Evolutionary conservation across 106 monocot genomes (phyloP).

Genomic region (Acanthochlamys bracteata): DNA sequence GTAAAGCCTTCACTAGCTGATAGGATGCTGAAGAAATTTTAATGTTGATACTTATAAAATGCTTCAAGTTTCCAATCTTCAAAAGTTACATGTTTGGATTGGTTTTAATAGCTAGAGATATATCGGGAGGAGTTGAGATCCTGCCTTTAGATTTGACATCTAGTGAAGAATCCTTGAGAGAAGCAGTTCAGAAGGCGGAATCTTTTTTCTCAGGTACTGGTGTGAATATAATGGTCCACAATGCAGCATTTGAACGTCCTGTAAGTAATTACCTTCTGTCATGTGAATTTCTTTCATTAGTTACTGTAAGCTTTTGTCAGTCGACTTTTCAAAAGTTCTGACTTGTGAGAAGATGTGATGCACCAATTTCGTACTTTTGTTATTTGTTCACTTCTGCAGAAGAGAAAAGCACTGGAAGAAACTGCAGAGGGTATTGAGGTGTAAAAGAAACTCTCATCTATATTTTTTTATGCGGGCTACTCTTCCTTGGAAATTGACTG

Average conservation of each 20-base stretch:
- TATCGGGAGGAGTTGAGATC: slow-evolving; percentile 46
- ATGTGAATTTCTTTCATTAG: neutral
- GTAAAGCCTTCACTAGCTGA: slow-evolving; percentile 12
- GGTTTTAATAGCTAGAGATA: slow-evolving; percentile 43
- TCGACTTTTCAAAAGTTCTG: neutral
- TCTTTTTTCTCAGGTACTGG: slow-evolving; percentile 66
- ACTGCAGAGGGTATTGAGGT: slow-evolving; percentile 51
- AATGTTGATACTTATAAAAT: neutral
- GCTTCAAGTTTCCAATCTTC: neutral
- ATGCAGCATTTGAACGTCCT: slow-evolving; percentile 93
- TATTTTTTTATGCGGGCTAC: slow-evolving; percentile 1
- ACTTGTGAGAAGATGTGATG: neutral
- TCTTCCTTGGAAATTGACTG: slow-evolving; percentile 2
- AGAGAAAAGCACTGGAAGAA: slow-evolving; percentile 55
- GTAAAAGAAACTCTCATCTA: neutral
- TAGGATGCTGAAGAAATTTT: neutral
- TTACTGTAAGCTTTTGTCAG: neutral
- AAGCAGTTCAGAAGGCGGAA: slow-evolving; percentile 75
- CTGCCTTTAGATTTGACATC: slow-evolving; percentile 80
- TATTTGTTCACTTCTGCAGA: slow-evolving; percentile 33
- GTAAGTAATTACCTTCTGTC: slow-evolving; percentile 27
- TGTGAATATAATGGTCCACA: slow-evolving; percentile 92
- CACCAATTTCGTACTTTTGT: neutral
- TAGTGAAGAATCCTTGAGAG: slow-evolving; percentile 56
- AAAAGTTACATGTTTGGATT: neutral